Base-by-base conservation (phyloP, 441 rosid species). In the Adansonia rubrostipa region DNA sequence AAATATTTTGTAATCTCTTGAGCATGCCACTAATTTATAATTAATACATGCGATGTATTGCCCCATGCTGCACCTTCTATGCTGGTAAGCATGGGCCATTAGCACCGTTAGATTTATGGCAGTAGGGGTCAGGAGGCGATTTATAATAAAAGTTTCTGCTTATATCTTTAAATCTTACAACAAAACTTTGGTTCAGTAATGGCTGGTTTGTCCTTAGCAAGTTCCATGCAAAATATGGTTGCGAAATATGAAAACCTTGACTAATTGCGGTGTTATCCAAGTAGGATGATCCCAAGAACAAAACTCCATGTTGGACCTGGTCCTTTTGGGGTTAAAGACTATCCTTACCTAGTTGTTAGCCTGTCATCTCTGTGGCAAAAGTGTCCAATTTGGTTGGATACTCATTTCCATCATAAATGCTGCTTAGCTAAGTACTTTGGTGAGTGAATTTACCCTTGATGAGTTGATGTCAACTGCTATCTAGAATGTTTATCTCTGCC, bases 361-460 rank as follows among this genome's bases (percentile, higher is more conserved):
- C 6, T 69, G 6, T 50, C 42, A 69, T 48, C 51, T 42, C 51
- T 66, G 50, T 40, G 3, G 13, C 71, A 40, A 66, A 66, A 42
- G 71, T 66, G 17, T 9, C 14, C 3, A 3, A 66, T 42, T 66
- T 66, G 22, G 51, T 66, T 66, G 50, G 28, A 67, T 17, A 9
- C 33, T 33, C 28, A 36, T 72, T 33, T 54, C 28, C 64, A 72
- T 54, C 50, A 33, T 56, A 20, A 73, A 40, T 48, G 17, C 73
- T 22, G 5, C 54, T 68, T 2, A 47, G 36, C 17, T 73, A 53
- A 68, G 60, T 66, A 50, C 33, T 9, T 71, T 71, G 61, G 33
- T 28, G 61, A 53, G 47, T 51, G 45, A 71, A 51, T 71, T 22
- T 71, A 71, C 22, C 60, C 61, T 71, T 28, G 47, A 51, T 28